These are phyloP conservation scores for Anethum foeniculum DNA, from an alignment of 140 eudicot genomes.

Conservation along the genomic window DNA sequence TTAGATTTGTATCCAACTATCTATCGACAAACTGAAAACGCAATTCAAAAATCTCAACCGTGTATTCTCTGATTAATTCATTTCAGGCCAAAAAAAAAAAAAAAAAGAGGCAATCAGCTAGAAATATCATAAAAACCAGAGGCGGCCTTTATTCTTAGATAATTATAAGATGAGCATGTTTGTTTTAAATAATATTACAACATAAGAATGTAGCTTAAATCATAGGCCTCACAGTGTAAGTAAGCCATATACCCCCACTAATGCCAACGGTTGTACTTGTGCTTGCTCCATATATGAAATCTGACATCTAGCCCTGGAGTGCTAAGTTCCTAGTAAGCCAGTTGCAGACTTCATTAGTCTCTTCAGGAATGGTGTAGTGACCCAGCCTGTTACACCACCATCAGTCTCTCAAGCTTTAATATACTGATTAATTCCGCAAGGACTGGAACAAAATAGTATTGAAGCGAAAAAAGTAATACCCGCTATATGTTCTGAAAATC, in stretches of 20 bases:
- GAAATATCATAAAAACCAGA: background rate
- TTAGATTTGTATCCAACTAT: too few species aligned
- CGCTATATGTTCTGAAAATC: constrained; percentile 47
- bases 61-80: background rate
- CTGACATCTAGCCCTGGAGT: constrained; percentile 21
- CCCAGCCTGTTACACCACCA: constrained; percentile 51
- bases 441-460: background rate
- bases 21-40: too few species aligned
- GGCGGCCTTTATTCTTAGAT: background rate
- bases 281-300: background rate
- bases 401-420: constrained; percentile 1
- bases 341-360: constrained; percentile 50
- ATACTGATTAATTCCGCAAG: background rate
- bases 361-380: constrained; percentile 58
- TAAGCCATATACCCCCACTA: background rate
- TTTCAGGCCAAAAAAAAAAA: background rate
- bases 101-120: background rate
- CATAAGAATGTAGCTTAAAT: background rate
- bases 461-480: constrained; percentile 25
- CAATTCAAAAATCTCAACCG: too few species aligned
- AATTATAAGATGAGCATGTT: background rate
- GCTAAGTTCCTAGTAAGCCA: constrained; percentile 46
- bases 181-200: background rate
- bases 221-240: background rate
- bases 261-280: background rate